Percentiles rank a stretch among this genome's conserved stretches.
These are phyloP conservation scores for Cladophialophora carrionii DNA, from an alignment of 2,329 filamentous ascomycete genomes.

Conservation along the genomic window DNA sequence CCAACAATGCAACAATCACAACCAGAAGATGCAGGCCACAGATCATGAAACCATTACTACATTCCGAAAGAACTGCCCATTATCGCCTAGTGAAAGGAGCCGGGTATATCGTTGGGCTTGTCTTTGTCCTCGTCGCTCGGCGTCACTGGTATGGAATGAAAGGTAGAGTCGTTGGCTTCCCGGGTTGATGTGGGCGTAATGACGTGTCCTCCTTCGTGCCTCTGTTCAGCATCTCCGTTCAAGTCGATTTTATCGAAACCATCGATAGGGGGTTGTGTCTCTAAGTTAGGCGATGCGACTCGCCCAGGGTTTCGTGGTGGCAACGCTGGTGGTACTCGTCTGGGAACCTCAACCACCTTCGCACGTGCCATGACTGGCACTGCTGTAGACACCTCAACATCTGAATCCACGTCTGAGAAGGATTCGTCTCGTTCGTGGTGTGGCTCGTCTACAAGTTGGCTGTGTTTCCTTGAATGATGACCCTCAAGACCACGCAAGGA, in stretches of 20 bases:
- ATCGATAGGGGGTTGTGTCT: constrained; percentile 36
- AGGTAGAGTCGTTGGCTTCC: constrained; percentile 30
- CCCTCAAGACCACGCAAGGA: constrained; percentile 18
- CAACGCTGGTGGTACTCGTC: constrained; percentile 74
- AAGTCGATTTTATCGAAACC: constrained; percentile 44
- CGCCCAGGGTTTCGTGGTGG: constrained; percentile 71
- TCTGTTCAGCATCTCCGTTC: constrained; percentile 36
- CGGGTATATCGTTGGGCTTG: constrained; percentile 26
- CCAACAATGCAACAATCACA: constrained; percentile 42
- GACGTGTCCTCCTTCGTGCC: constrained; percentile 19
- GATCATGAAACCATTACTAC: constrained; percentile 1
- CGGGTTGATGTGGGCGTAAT: constrained; percentile 19
- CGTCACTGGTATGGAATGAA: constrained; percentile 35
- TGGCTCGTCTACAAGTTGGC: constrained; percentile 28
- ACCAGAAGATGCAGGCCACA: background rate
- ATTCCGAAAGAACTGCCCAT: constrained; percentile 4
- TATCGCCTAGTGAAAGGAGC: constrained; percentile 25
- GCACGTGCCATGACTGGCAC: constrained; percentile 74
- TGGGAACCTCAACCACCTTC: constrained; percentile 81
- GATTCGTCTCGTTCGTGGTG: constrained; percentile 25
- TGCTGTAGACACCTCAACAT: constrained; percentile 58
- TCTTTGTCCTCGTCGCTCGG: constrained; percentile 31
- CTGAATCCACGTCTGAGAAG: constrained; percentile 37
- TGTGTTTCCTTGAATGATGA: constrained; percentile 27
- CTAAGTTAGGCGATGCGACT: constrained; percentile 39